These are phyloP conservation scores for Tritrichomonas foetus DNA, from an alignment of 208 protist species.

Conservation along the genomic window DNA sequence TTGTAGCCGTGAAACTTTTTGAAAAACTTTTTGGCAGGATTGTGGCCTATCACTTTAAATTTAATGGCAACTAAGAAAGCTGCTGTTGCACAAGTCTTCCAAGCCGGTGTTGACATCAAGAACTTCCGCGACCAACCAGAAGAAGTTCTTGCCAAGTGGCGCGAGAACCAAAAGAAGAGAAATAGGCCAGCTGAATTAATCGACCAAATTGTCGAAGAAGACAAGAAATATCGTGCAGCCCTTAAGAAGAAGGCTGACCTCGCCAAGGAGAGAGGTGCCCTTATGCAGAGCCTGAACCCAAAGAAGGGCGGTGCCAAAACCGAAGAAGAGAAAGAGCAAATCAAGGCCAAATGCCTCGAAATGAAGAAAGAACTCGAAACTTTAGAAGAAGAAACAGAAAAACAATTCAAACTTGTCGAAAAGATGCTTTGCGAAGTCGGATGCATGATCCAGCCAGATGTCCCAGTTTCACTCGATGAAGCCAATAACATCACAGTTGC, in stretches of 20 bases:
- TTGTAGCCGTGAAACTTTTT: no score
- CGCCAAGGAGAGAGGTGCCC: background rate
- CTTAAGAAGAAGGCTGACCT: background rate
- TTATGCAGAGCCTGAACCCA: background rate
- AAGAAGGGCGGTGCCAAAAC: background rate
- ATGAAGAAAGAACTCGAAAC: background rate
- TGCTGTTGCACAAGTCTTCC: background rate
- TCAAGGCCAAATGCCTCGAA: background rate
- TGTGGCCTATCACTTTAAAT: no score
- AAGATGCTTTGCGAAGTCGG: background rate
- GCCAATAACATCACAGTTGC: constrained; percentile 58
- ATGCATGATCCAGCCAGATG: constrained; percentile 47
- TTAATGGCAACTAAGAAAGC: background rate
- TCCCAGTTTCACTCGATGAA: constrained; percentile 84
- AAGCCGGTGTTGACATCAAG: constrained; percentile 19
- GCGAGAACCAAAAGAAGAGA: constrained; percentile 10
- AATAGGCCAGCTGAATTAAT: background rate
- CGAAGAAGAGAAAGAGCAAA: background rate
- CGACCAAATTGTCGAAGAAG: background rate
- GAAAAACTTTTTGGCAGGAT: no score
- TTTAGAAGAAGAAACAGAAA: background rate
- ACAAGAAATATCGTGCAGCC: constrained; percentile 25
- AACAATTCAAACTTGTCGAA: background rate
- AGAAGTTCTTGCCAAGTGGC: background rate
- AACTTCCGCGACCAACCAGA: background rate